Evolutionary conservation across 371 early-diverging fungal genomes (phyloP), one percentile per base, ranked within the genome.

Genomic region (Mortierella sp.): DNA sequence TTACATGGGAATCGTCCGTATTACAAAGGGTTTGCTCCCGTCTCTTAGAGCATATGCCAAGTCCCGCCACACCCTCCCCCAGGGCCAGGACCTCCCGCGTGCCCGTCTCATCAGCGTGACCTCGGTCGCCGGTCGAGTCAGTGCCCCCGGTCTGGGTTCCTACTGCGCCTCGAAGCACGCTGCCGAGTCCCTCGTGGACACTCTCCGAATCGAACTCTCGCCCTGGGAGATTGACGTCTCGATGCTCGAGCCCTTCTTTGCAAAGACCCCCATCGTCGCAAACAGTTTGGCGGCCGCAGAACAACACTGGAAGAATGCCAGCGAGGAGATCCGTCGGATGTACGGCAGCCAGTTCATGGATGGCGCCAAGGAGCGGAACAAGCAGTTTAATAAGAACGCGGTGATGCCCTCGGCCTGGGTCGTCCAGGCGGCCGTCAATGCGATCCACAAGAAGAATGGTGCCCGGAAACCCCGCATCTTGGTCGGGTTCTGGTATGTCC

Each of bases 151-250:
- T 24, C 82, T 81, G 43, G 86, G 79, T 0, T 78, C 82, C 6
- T 86, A 80, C 64, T 77, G 71, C 41, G 86, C 82, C 26, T 86
- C 85, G 26, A 86, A 86, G 50, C 86, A 86, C 34, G 86, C 85
- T n/a, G 77, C 85, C 14, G 85, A 86, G 44, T 79, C 85, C 2
- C 79, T 86, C 80, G 44, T 86, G 55, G 86, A 86, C 37, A 86
- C 86, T 0, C 53, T 86, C 11, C 85, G 86, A 11, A 79, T 86
- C 1, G 85, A 86, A 43, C 72, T 86, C 22, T 72, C 85, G 26
- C 86, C 86, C 19, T 86, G 85, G 85, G 85, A 86, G 66, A 86
- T 86, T 53, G 85, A 86, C 53, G 80, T 86, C 43, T 74, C 79
- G 0, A 85, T 86, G 85, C 61, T 86, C 16, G 86, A 86, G 50